Conservation (phyloP, 169 alveolate species). For the Plasmodium cynomolgi region DNA sequence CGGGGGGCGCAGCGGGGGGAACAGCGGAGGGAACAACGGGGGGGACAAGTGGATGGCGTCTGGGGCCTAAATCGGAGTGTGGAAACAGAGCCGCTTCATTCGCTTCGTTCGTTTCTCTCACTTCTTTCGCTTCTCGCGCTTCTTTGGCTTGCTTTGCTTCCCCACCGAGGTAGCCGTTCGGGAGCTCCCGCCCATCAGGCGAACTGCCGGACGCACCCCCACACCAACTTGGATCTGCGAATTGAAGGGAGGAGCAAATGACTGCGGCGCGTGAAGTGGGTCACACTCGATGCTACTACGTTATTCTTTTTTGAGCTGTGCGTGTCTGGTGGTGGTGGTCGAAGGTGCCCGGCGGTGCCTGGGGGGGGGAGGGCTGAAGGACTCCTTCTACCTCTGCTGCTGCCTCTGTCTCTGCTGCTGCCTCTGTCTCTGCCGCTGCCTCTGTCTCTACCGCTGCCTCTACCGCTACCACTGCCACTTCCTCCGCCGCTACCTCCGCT, state of each 20-base stretch:
- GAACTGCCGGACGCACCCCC: not conserved
- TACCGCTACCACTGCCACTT: not conserved
- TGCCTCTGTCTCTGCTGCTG: not conserved
- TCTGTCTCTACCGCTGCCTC: not conserved
- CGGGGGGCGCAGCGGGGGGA: not conserved
- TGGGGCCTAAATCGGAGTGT: not conserved
- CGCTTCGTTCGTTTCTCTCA: not conserved
- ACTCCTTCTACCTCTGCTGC: not conserved
- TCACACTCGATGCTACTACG: not conserved
- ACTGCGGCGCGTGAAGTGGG: not conserved
- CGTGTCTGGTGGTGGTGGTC: not conserved
- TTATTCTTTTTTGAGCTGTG: not conserved
- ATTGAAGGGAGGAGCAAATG: not conserved
- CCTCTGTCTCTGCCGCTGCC: not conserved
- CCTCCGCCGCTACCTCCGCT: not conserved
- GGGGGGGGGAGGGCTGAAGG: not conserved
- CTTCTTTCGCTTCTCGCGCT: not conserved
- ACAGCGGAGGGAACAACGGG: not conserved
- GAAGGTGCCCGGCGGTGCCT: no score
- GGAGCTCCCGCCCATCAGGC: no score
- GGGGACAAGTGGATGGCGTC: not conserved
- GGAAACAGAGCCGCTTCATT: not conserved
- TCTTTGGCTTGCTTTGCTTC: not conserved
- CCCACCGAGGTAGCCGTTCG: not conserved
- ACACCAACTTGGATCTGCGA: not conserved